phyloP scores from a whole-genome alignment of 2,329 filamentous ascomycete genomes.

The Massarina eburnea region DNA sequence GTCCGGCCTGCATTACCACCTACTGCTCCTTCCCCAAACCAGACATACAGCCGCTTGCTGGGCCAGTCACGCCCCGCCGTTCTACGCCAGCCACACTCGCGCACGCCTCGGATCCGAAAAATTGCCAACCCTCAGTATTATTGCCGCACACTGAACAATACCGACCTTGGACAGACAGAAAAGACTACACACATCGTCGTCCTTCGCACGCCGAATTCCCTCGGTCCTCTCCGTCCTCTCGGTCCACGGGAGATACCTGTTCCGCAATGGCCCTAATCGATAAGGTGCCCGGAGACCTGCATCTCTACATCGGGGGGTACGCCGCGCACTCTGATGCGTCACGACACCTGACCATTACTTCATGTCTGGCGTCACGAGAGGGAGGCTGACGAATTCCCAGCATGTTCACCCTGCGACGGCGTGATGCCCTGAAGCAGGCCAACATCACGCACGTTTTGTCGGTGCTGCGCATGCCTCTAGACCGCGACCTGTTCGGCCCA shows the following conservation, averaged over 20 bases:
- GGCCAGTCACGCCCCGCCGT: constrained; percentile 11
- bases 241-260: not conserved
- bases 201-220: not conserved
- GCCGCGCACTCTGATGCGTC: no score
- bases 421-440: constrained; percentile 67
- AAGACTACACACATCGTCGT: not conserved
- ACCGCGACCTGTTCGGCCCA: constrained; percentile 59
- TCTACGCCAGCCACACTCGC: no score
- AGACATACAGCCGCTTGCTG: constrained; percentile 14
- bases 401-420: constrained; percentile 75
- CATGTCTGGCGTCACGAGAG: constrained; percentile 12
- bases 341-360: constrained; percentile 17
- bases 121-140: not conserved
- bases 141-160: not conserved
- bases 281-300: constrained; percentile 67
- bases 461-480: constrained; percentile 65
- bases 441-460: constrained; percentile 92
- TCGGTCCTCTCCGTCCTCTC: constrained; percentile 2
- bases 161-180: not conserved
- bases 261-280: constrained; percentile 61
- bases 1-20: no score
- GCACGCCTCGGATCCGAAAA: constrained; percentile 14
- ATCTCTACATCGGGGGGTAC: constrained; percentile 80
- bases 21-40: constrained; percentile 7
- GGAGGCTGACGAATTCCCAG: constrained; percentile 52